These are phyloP conservation scores for Trametes villosa DNA, from an alignment of 768 basidiomycete genomes.

Conservation along the genomic window DNA sequence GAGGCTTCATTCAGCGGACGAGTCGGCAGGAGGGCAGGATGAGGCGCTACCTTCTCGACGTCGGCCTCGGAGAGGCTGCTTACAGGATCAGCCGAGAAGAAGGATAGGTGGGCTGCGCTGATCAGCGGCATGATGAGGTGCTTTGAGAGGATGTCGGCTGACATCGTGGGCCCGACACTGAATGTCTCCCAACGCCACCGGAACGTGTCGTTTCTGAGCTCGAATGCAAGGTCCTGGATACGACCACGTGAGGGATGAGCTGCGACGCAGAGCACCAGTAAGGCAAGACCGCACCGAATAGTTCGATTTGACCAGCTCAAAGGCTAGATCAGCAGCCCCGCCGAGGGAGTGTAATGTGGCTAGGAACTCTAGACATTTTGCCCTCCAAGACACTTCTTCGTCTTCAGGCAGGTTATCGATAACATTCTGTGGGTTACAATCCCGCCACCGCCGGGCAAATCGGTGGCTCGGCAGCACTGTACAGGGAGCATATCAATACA, in stretches of 20 bases:
- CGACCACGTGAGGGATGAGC: conserved; percentile 13
- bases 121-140: conserved; percentile 81
- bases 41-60: conserved; percentile 61
- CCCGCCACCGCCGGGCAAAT: conserved; percentile 72
- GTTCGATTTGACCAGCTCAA: conserved; percentile 60
- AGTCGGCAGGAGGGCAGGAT: conserved; percentile 7
- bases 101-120: conserved; percentile 68
- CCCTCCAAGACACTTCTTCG: conserved; percentile 69
- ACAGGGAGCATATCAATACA: background rate
- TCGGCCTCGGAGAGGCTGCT: conserved; percentile 58
- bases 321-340: conserved; percentile 56
- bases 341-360: conserved; percentile 66
- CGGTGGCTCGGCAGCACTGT: conserved; percentile 40
- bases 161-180: conserved; percentile 61
- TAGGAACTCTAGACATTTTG: conserved; percentile 55
- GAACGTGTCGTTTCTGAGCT: conserved; percentile 60
- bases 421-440: conserved; percentile 49
- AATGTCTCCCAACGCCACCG: conserved; percentile 84
- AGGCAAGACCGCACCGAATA: conserved; percentile 54
- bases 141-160: conserved; percentile 75
- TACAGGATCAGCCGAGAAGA: conserved; percentile 62
- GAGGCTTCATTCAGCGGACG: conserved; percentile 13
- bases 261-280: conserved; percentile 17
- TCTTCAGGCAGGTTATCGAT: conserved; percentile 33
- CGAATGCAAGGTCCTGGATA: conserved; percentile 67